These are phyloP conservation scores for Castanospermum australe DNA, from an alignment of 306 rosid genomes.

Conservation along the genomic window DNA sequence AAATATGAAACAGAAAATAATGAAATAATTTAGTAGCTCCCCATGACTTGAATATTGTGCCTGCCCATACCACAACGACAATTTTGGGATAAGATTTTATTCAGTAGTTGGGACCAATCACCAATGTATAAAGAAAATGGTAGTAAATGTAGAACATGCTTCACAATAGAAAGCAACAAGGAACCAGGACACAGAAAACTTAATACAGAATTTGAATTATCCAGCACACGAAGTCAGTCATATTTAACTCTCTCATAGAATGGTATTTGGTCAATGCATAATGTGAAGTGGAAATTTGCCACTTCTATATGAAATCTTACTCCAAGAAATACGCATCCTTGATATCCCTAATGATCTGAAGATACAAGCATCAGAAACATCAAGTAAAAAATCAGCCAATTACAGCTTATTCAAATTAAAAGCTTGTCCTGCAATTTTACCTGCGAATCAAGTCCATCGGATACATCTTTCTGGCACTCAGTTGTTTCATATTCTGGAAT, in stretches of 20 bases:
- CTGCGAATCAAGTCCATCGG: constrained; percentile 54
- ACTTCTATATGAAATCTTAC: neutral
- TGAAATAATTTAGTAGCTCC: constrained; percentile 12
- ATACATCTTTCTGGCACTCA: constrained; percentile 54
- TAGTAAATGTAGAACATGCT: constrained; percentile 13
- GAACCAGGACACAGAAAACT: constrained; percentile 21
- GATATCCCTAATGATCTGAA: neutral
- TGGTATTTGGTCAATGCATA: neutral
- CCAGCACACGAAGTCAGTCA: constrained; percentile 2
- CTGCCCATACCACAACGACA: constrained; percentile 40
- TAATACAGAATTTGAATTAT: neutral
- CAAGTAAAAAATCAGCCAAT: neutral
- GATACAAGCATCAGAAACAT: neutral
- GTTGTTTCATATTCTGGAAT: constrained; percentile 80
- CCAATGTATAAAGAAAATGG: neutral
- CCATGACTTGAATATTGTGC: constrained; percentile 24
- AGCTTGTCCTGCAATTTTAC: constrained; percentile 40
- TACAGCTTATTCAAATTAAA: neutral
- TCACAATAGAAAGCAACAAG: constrained; percentile 27
- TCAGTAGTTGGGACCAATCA: constrained; percentile 29
- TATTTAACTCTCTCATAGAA: neutral
- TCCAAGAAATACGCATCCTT: neutral
- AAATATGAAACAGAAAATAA: constrained; percentile 25
- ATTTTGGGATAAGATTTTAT: constrained; percentile 30
- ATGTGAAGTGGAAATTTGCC: constrained; percentile 6